Conservation (phyloP, 305 asterid genomes). For the Fraxinus velutina region DNA sequence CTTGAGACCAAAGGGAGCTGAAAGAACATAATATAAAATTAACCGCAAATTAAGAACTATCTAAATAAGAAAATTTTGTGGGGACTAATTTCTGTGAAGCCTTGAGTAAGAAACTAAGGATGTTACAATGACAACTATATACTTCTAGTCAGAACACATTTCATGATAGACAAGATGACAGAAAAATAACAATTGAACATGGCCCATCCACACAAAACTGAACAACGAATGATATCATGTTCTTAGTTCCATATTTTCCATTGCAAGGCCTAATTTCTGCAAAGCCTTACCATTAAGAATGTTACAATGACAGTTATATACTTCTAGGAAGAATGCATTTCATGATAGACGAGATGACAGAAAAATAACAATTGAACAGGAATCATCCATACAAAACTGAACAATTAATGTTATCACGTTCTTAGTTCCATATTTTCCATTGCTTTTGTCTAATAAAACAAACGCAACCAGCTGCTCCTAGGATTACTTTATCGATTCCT, state of each 20-base stretch:
- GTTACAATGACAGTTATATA: not conserved
- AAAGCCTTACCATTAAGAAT: not conserved
- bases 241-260: not conserved
- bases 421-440: not conserved
- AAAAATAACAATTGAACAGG: not conserved
- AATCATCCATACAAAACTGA: not conserved
- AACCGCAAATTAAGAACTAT: not conserved
- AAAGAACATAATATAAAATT: not conserved
- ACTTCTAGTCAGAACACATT: not conserved
- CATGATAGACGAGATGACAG: not conserved
- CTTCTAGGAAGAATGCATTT: not conserved
- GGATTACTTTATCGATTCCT: not conserved
- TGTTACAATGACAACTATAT: not conserved
- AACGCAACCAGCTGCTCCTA: not conserved
- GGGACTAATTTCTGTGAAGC: not conserved
- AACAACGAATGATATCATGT: not conserved
- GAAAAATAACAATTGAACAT: not conserved
- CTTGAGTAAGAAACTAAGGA: not conserved
- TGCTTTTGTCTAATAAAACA: not conserved
- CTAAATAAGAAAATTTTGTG: not conserved
- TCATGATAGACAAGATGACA: not conserved
- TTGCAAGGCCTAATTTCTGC: not conserved
- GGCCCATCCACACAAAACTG: not conserved
- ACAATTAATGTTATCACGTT: not conserved
- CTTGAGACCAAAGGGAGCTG: conserved; percentile 31